Conservation (phyloP, 169 alveolate genomes). For the Eimeria falciformis region DNA sequence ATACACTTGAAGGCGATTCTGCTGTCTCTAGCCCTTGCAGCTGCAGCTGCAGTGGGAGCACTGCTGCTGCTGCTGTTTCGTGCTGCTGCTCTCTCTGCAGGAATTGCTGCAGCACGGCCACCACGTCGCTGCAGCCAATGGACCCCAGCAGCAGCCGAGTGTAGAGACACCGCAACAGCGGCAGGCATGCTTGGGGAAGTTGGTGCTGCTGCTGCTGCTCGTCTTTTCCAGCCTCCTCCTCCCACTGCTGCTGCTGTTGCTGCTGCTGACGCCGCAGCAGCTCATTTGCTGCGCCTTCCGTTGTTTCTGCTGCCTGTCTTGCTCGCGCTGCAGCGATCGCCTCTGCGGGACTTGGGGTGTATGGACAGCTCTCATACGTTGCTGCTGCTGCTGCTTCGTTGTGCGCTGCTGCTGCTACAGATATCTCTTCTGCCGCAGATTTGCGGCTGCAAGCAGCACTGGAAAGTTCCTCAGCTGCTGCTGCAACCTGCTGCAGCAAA, state of each 20-base stretch:
- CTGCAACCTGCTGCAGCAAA: conserved; percentile 51
- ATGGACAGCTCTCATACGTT: not conserved
- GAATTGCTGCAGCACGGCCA: conserved; percentile 53
- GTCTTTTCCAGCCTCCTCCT: not conserved
- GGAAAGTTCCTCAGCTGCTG: conserved; percentile 59
- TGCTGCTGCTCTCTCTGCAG: conserved; percentile 9
- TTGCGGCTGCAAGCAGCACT: conserved; percentile 25
- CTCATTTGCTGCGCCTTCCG: conserved; percentile 15
- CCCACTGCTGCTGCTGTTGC: conserved; percentile 32
- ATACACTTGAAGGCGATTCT: conserved; percentile 34
- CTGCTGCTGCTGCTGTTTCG: conserved; percentile 38
- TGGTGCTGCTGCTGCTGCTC: conserved; percentile 28
- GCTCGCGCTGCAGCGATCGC: conserved; percentile 55
- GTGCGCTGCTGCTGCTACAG: conserved; percentile 45
- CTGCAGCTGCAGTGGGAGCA: conserved; percentile 50
- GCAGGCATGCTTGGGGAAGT: conserved; percentile 46
- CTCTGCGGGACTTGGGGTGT: not conserved
- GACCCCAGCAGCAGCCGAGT: conserved; percentile 57
- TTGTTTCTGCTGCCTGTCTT: conserved; percentile 16
- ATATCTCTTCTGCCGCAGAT: not conserved
- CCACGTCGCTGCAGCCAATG: conserved; percentile 64
- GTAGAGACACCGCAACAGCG: conserved; percentile 61
- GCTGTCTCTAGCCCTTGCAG: conserved; percentile 58
- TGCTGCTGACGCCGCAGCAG: conserved; percentile 51
- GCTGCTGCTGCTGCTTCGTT: conserved; percentile 40